Conservation (phyloP, 1,284 basidiomycete genomes). For the Uromyces viciae-fabae region DNA sequence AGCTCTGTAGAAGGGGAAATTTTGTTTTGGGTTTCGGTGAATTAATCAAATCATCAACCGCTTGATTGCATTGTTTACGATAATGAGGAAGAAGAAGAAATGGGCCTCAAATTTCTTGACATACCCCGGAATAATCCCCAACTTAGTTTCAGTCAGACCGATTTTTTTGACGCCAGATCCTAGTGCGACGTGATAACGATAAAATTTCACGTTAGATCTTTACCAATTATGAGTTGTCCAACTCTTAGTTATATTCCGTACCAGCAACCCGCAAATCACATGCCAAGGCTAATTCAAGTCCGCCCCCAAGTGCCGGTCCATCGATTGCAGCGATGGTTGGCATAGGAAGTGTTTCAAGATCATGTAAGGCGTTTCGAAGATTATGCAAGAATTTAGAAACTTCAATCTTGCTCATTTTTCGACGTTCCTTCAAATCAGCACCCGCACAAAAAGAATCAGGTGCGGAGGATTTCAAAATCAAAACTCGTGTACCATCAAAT, state of each 20-base stretch:
- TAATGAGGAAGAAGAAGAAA: too few relatives aligned
- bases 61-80: neutral
- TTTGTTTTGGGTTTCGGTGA: neutral
- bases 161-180: conserved; percentile 68
- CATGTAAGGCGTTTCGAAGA: conserved; percentile 68
- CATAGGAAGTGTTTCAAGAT: conserved; percentile 73
- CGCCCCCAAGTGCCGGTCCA: conserved; percentile 85
- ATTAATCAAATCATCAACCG: neutral
- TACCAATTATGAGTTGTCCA: too few relatives aligned
- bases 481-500: conserved; percentile 64
- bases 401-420: conserved; percentile 70
- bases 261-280: conserved; percentile 84
- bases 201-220: neutral
- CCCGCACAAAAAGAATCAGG: conserved; percentile 83
- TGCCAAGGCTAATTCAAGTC: conserved; percentile 77
- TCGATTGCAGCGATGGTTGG: conserved; percentile 90
- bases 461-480: conserved; percentile 72
- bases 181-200: conserved; percentile 53
- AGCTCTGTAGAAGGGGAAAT: conserved; percentile 57
- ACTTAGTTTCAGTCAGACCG: conserved; percentile 73
- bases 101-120: neutral
- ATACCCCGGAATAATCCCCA: conserved; percentile 87
- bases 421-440: conserved; percentile 81
- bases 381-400: conserved; percentile 75
- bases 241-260: too few relatives aligned